Evolutionary conservation across 805 yeast genomes (phyloP).

Genomic region (Starmerella floricola): DNA sequence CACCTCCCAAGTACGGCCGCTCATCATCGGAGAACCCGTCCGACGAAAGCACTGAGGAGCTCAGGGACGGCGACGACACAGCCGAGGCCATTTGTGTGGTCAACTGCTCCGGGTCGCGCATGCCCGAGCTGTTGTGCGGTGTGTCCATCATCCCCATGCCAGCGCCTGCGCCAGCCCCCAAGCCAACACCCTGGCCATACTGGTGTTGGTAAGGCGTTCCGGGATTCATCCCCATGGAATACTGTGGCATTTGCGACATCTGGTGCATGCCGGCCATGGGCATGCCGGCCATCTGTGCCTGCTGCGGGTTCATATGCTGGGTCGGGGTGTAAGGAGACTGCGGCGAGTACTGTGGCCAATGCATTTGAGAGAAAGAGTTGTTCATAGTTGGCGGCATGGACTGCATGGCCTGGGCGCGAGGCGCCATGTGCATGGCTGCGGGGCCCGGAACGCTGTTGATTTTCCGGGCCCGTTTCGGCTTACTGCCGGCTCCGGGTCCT

Average conservation of each 20-base stretch:
- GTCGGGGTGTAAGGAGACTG: conserved; percentile 10
- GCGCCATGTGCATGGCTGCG: not conserved
- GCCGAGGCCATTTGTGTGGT: not conserved
- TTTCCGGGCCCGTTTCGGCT: conserved; percentile 19
- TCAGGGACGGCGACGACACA: conserved; percentile 16
- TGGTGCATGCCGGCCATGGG: conserved; percentile 6
- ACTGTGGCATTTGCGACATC: conserved; percentile 8
- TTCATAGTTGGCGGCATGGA: conserved; percentile 14
- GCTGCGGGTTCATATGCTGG: conserved; percentile 2
- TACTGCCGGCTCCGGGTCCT: conserved; percentile 1
- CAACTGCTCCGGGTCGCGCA: not conserved
- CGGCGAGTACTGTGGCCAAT: conserved; percentile 14
- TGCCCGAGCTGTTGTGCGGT: not conserved
- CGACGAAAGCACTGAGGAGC: conserved; percentile 20
- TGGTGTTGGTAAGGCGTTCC: conserved; percentile 9
- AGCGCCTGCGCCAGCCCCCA: not conserved
- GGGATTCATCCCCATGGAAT: conserved; percentile 7
- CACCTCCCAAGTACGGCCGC: conserved; percentile 8
- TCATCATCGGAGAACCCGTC: conserved; percentile 19
- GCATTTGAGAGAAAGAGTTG: conserved; percentile 4
- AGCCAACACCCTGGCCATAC: not conserved
- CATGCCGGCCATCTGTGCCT: conserved; percentile 5
- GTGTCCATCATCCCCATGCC: not conserved
- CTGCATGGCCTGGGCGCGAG: conserved; percentile 19
- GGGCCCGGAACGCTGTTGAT: conserved; percentile 12